These are phyloP conservation scores for Termitomyces heimii DNA, from an alignment of 768 basidiomycete genomes.

Conservation along the genomic window DNA sequence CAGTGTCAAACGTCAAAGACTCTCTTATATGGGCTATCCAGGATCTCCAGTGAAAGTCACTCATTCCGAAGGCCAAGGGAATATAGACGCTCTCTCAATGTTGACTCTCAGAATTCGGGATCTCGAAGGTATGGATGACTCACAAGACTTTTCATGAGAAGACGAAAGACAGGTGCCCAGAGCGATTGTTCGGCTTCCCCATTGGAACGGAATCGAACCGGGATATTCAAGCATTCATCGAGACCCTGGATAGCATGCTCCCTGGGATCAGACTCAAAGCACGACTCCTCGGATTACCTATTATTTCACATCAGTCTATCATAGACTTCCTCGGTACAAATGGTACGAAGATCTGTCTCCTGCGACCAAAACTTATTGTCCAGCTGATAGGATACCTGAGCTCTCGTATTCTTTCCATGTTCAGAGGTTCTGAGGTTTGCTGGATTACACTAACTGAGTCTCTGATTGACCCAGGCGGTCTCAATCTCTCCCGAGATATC, in stretches of 20 bases:
- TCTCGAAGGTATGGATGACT: conserved; percentile 26
- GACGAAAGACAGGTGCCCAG: conserved; percentile 19
- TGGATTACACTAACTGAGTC: conserved; percentile 41
- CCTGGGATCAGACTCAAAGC: not conserved
- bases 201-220: conserved; percentile 22
- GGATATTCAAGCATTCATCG: conserved; percentile 30
- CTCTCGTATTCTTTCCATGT: conserved; percentile 32
- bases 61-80: not conserved
- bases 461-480: conserved; percentile 38
- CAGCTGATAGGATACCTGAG: conserved; percentile 39
- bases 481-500: conserved; percentile 42
- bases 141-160: not conserved
- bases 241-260: conserved; percentile 14
- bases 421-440: conserved; percentile 40
- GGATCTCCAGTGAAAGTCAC: conserved; percentile 1
- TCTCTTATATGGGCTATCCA: conserved; percentile 16
- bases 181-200: conserved; percentile 30
- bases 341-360: conserved; percentile 18
- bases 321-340: conserved; percentile 31
- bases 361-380: not conserved
- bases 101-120: conserved; percentile 16
- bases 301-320: conserved; percentile 16
- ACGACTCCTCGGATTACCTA: not conserved
- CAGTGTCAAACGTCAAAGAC: conserved; percentile 28
- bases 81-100: not conserved